Percentiles rank a stretch among this genome's conserved stretches.
These are phyloP conservation scores for Pseudocercospora fijiensis DNA, from an alignment of 2,329 filamentous ascomycete species.

Conservation along the genomic window DNA sequence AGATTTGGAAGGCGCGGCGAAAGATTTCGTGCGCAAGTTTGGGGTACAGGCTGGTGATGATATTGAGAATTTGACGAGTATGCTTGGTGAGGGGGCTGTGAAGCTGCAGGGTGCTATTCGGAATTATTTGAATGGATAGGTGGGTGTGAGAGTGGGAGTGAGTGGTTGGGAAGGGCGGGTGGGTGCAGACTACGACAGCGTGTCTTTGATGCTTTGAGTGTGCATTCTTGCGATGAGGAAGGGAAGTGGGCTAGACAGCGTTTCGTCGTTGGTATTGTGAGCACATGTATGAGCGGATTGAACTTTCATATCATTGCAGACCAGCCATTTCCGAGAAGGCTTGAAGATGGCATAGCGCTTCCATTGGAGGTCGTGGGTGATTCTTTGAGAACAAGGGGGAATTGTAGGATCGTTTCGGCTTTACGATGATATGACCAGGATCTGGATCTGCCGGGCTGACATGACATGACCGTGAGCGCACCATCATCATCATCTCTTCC, in stretches of 20 bases:
- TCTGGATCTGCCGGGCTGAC: not conserved
- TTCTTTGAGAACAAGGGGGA: no score
- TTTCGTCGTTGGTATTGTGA: not conserved
- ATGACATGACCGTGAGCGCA: no score
- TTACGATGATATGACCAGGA: not conserved
- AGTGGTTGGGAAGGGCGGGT: not conserved
- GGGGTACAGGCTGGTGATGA: conserved; percentile 95
- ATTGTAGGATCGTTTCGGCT: not conserved
- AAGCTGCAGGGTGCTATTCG: conserved; percentile 68
- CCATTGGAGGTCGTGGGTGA: no score
- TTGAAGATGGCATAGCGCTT: no score
- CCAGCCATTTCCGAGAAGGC: not conserved
- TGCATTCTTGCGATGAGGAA: not conserved
- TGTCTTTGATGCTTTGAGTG: not conserved
- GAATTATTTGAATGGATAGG: conserved; percentile 38
- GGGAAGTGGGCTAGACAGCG: not conserved
- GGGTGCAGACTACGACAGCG: not conserved
- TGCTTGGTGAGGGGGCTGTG: conserved; percentile 80
- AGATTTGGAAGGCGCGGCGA: conserved; percentile 87
- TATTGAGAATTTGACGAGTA: conserved; percentile 80
- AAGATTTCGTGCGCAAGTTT: conserved; percentile 93
- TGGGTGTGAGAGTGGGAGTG: not conserved
- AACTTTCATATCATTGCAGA: no score
- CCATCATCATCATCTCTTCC: not conserved
- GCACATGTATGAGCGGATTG: not conserved